A percentile compares a stretch with the other conserved stretches of the same genome.
These are phyloP conservation scores for Gregarina niphandrodes DNA, from an alignment of 169 alveolate genomes.

Conservation along the genomic window DNA sequence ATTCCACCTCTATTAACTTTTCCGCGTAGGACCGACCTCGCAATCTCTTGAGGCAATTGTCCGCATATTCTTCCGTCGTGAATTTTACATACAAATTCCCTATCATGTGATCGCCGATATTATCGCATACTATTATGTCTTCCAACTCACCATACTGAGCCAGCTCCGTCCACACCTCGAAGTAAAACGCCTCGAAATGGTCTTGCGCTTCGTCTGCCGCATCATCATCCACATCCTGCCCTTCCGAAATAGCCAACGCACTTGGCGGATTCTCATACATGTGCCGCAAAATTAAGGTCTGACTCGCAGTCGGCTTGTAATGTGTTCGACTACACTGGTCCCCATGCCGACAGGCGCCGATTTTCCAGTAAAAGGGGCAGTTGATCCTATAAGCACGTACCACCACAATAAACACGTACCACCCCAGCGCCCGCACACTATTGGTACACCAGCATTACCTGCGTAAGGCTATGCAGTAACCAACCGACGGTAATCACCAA, in stretches of 20 bases:
- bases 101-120: slow-evolving; percentile 90
- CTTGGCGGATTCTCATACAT: slow-evolving; percentile 92
- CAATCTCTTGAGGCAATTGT: slow-evolving; percentile 61
- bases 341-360: slow-evolving; percentile 99
- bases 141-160: slow-evolving; percentile 84
- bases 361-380: slow-evolving; percentile 96
- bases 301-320: slow-evolving; percentile 81
- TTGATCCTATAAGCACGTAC: slow-evolving; percentile 60
- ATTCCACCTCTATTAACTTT: slow-evolving; percentile 70
- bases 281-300: slow-evolving; percentile 79
- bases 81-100: slow-evolving; percentile 92
- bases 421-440: neutral
- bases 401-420: neutral
- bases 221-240: slow-evolving; percentile 43
- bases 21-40: slow-evolving; percentile 72
- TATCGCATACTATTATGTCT: slow-evolving; percentile 92
- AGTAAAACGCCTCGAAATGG: slow-evolving; percentile 90
- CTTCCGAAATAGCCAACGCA: slow-evolving; percentile 94
- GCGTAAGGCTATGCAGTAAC: too few species aligned
- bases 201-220: slow-evolving; percentile 83
- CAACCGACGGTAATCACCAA: too few species aligned
- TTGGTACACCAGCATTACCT: too few species aligned
- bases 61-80: slow-evolving; percentile 80
- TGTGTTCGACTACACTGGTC: slow-evolving; percentile 95
- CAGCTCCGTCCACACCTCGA: slow-evolving; percentile 79